Base-by-base conservation (phyloP, 163 green algal genomes). In the Chlorella variabilis region DNA sequence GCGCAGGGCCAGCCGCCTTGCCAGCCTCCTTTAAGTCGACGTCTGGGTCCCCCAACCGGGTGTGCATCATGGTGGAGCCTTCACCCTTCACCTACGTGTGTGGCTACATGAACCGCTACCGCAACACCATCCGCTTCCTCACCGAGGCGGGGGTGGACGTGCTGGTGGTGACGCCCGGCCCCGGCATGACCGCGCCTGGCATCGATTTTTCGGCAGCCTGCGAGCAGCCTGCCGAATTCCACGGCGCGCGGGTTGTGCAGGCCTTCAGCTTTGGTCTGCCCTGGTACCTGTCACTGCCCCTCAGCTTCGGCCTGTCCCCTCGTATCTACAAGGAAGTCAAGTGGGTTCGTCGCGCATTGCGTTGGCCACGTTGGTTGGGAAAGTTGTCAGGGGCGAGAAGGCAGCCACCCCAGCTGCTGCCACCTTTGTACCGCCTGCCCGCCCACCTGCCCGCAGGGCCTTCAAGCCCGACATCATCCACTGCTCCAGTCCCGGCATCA, bases 401-500 rank as follows among this genome's bases (percentile, higher is more conserved):
- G n/a, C n/a, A n/a, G n/a, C n/a, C n/a, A n/a, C n/a, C n/a, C n/a
- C n/a, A n/a, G n/a, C n/a, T n/a, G n/a, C n/a, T 61, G 67, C 67
- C 20, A 48, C n/a, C 36, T 65, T 42, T 73, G 33, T 20, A 17
- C 1, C 20, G 31, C 34, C 18, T 15, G 45, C 15, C 11, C 45
- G 15, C 45, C 45, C 45, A 15, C 15, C 45, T 11, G 45, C n/a
- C 0, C 61, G 45, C 81, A 89, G 78, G 58, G 80, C 84, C 23
- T 93, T 93, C 82, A 73, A 90, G n/a, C 95, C 94, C 56, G 93
- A 98, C 81, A 83, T 99, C 62, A 98, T 99, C 83, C 96, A 99
- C 85, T 93, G 93, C 69, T 96, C 92, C 33, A 95, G 90, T 25
- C 96, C 95, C 1, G 96, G 91, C 38, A 75, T 87, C 29, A 86